Conservation (phyloP, 1,139 yeast species). For the Pneumocystis wakefieldiae region DNA sequence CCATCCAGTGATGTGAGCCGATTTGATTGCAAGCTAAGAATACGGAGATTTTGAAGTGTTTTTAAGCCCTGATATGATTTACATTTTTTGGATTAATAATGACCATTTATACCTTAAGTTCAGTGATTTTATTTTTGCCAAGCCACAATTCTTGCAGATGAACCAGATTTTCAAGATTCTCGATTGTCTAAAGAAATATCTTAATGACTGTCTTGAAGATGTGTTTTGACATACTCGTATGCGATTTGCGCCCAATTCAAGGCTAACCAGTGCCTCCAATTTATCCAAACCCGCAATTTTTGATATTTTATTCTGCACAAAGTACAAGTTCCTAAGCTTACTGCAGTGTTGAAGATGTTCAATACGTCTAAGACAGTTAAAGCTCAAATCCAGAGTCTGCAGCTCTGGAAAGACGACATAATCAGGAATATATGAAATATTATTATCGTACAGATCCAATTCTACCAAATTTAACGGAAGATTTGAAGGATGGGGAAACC, state of each 20-base stretch:
- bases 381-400: conserved; percentile 62
- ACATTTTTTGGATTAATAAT: not conserved
- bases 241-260: conserved; percentile 87
- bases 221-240: conserved; percentile 28
- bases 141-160: conserved; percentile 73
- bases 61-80: conserved; percentile 30
- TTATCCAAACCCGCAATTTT: conserved; percentile 54
- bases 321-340: conserved; percentile 52
- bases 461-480: conserved; percentile 38
- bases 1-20: conserved; percentile 69
- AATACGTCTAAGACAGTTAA: conserved; percentile 77
- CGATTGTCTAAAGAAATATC: conserved; percentile 28
- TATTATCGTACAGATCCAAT: conserved; percentile 79
- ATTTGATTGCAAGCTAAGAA: conserved; percentile 81
- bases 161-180: conserved; percentile 38
- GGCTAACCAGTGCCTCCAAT: conserved; percentile 44
- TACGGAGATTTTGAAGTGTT: conserved; percentile 46
- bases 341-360: conserved; percentile 57
- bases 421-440: conserved; percentile 66
- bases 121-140: conserved; percentile 69
- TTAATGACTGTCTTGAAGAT: not conserved
- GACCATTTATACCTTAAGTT: conserved; percentile 29
- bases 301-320: conserved; percentile 77
- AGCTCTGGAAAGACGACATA: conserved; percentile 24
- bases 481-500: conserved; percentile 49